phyloP scores from a whole-genome alignment of 2,329 filamentous ascomycete species.

The Gnomoniopsis smithogilvyi region DNA sequence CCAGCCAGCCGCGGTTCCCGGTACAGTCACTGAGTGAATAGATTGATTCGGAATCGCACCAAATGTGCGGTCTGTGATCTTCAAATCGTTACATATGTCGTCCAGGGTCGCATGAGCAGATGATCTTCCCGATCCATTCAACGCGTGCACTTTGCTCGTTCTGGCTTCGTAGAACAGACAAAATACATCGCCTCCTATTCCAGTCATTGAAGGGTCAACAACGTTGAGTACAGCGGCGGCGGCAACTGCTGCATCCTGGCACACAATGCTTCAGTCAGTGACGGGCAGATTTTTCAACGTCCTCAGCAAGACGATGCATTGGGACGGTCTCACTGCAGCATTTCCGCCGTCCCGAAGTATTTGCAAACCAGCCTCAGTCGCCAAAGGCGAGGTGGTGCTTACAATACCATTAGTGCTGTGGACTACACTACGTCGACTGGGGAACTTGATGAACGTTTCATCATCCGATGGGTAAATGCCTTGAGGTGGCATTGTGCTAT shows the following conservation, averaged over 20 bases:
- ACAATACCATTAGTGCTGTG: constrained; percentile 91
- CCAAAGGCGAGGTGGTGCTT: constrained; percentile 81
- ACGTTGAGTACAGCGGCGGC: constrained; percentile 86
- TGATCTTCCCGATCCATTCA: constrained; percentile 90
- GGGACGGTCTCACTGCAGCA: constrained; percentile 65
- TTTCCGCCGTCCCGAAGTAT: constrained; percentile 83
- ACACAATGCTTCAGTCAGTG: constrained; percentile 1
- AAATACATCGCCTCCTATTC: constrained; percentile 94
- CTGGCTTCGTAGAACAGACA: constrained; percentile 83
- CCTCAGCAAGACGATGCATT: not conserved
- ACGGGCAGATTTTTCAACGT: not conserved
- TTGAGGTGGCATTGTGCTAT: not conserved
- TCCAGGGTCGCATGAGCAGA: constrained; percentile 67
- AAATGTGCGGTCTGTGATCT: constrained; percentile 53
- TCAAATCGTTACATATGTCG: constrained; percentile 64
- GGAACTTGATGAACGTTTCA: constrained; percentile 25
- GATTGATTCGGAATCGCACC: constrained; percentile 68
- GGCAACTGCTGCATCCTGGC: constrained; percentile 84
- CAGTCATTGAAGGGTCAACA: constrained; percentile 84
- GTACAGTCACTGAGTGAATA: constrained; percentile 77
- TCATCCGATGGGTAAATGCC: constrained; percentile 15
- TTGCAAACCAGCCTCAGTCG: constrained; percentile 78
- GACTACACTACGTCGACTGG: constrained; percentile 82
- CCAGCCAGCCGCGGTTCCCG: constrained; percentile 34
- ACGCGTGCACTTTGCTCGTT: constrained; percentile 72